A percentile compares a stretch with the other conserved stretches of the same genome.
Conservation (phyloP, 495 filamentous ascomycete genomes). For the Rhypophila decipiens region DNA sequence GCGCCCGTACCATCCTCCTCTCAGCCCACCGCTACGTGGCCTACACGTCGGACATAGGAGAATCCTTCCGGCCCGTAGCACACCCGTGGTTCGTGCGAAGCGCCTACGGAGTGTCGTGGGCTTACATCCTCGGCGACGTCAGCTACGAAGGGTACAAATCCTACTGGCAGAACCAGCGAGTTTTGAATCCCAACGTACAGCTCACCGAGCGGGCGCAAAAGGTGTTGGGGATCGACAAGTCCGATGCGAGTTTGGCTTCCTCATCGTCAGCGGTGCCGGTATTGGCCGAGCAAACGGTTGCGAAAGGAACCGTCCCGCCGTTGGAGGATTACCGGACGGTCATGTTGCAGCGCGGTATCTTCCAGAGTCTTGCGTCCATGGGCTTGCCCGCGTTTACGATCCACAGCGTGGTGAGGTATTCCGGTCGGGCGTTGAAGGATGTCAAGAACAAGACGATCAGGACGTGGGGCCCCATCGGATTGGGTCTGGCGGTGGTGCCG, state of each 20-base stretch:
- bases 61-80: slow-evolving; percentile 90
- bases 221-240: slow-evolving; percentile 23
- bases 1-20: slow-evolving; percentile 81
- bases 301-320: slow-evolving; percentile 49
- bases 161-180: slow-evolving; percentile 71
- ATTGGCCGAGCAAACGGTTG: neutral
- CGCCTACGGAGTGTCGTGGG: slow-evolving; percentile 90
- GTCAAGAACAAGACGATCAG: slow-evolving; percentile 65
- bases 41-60: slow-evolving; percentile 95
- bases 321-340: slow-evolving; percentile 87
- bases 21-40: slow-evolving; percentile 94
- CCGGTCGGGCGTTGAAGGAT: slow-evolving; percentile 72
- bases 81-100: slow-evolving; percentile 73
- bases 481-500: slow-evolving; percentile 83
- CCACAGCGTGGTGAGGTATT: slow-evolving; percentile 83
- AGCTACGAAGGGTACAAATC: slow-evolving; percentile 93
- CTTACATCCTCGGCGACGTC: slow-evolving; percentile 86
- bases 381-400: slow-evolving; percentile 93
- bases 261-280: slow-evolving; percentile 7
- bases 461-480: slow-evolving; percentile 85
- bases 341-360: slow-evolving; percentile 83
- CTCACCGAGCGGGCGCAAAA: slow-evolving; percentile 35
- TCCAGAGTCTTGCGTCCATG: slow-evolving; percentile 89
- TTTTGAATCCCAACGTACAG: slow-evolving; percentile 42
- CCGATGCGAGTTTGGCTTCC: neutral